Percentiles rank a stretch among this genome's conserved stretches.
Evolutionary conservation across 176 grass and related monocot genomes (phyloP).

Genomic region (Bothriochloa decipiens): DNA sequence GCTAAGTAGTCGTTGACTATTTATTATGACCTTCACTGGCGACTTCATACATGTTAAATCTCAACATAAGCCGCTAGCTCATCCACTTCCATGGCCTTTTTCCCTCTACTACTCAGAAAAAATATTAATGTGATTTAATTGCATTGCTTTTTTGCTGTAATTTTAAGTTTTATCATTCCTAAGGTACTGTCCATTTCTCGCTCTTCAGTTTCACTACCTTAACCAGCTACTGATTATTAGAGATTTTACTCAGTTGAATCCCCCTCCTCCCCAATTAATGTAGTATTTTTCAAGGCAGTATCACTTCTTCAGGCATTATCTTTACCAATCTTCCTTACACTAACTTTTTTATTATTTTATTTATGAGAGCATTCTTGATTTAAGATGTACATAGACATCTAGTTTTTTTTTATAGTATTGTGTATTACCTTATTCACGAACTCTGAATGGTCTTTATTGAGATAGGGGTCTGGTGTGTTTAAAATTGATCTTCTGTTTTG

Average conservation of each 20-base stretch:
- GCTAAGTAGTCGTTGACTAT: neutral
- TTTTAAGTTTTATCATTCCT: neutral
- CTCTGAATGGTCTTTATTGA: neutral
- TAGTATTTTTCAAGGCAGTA: neutral
- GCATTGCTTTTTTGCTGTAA: neutral
- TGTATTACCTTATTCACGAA: neutral
- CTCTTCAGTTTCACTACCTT: neutral
- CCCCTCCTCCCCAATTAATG: neutral
- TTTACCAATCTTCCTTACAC: neutral
- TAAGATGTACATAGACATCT: neutral
- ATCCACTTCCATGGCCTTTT: neutral
- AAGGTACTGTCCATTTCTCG: neutral
- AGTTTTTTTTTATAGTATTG: neutral
- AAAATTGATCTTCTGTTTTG: neutral
- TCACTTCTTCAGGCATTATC: neutral
- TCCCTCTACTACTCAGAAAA: neutral
- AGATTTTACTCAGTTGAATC: neutral
- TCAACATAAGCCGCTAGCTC: neutral
- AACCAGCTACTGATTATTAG: neutral
- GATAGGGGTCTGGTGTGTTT: neutral
- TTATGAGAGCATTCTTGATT: neutral
- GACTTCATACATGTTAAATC: neutral
- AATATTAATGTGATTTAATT: conserved; percentile 1
- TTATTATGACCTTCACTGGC: neutral
- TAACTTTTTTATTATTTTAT: neutral